Evolutionary conservation across 345 rosid species (phyloP).

Genomic region (Salix brachista): DNA sequence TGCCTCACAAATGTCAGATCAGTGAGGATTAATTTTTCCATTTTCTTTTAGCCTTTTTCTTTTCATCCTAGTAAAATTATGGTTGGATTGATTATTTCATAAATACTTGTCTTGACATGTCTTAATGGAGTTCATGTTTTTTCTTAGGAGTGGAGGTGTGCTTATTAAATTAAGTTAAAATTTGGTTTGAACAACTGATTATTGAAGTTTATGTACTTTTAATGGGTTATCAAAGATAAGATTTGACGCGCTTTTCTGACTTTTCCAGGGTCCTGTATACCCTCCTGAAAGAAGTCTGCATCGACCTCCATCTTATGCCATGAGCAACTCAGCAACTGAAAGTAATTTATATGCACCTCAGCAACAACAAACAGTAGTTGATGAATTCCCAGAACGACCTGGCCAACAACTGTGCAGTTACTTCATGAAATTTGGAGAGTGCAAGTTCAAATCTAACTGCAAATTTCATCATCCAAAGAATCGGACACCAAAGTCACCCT

Average conservation of each 20-base stretch:
- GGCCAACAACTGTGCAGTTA: conserved; percentile 86
- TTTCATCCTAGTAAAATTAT: neutral
- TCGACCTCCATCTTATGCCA: conserved; percentile 43
- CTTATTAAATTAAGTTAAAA: neutral
- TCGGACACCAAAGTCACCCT: conserved; percentile 41
- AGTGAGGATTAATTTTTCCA: neutral
- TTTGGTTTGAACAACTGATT: neutral
- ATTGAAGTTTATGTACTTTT: neutral
- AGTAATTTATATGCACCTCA: conserved; percentile 40
- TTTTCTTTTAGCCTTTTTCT: neutral
- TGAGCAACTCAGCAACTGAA: conserved; percentile 38
- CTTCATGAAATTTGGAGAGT: conserved; percentile 80
- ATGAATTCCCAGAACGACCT: conserved; percentile 88
- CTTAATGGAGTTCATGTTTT: neutral
- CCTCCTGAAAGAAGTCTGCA: conserved; percentile 49
- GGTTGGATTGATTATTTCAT: neutral
- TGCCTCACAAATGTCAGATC: neutral
- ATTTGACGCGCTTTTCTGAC: neutral
- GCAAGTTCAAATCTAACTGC: conserved; percentile 81
- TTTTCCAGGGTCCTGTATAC: conserved; percentile 52
- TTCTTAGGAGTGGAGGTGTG: neutral
- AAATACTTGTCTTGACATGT: neutral
- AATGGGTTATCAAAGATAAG: conserved; percentile 1
- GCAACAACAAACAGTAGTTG: conserved; percentile 46
- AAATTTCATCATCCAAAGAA: conserved; percentile 85